Evolutionary conservation across 2,329 filamentous ascomycete species (phyloP).

Genomic region (Hypomyces perniciosus): DNA sequence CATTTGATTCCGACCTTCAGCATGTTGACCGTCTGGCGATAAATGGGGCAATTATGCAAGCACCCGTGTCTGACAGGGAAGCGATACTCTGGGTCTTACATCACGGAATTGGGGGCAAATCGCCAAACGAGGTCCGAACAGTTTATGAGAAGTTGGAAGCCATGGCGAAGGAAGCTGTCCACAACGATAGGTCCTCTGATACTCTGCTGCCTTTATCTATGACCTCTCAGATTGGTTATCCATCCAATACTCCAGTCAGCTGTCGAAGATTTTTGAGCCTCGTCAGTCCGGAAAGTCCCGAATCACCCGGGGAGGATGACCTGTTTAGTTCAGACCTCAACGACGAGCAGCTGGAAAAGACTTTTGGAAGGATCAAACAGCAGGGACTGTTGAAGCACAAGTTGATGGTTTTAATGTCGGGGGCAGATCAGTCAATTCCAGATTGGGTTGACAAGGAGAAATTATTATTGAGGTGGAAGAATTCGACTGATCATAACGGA

Average conservation of each 20-base stretch:
- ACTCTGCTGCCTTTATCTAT: conserved; percentile 27
- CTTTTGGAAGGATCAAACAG: conserved; percentile 46
- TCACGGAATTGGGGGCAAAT: conserved; percentile 24
- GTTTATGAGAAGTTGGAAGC: conserved; percentile 33
- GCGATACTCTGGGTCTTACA: conserved; percentile 35
- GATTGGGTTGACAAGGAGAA: conserved; percentile 37
- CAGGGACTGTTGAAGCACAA: conserved; percentile 31
- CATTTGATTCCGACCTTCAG: conserved; percentile 22
- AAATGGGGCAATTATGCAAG: conserved; percentile 58
- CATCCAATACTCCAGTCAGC: conserved; percentile 24
- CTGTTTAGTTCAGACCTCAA: conserved; percentile 57
- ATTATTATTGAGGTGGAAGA: conserved; percentile 36
- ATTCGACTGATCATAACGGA: conserved; percentile 31
- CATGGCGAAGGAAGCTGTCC: conserved; percentile 25
- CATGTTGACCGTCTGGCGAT: conserved; percentile 37
- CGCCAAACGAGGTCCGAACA: conserved; percentile 22
- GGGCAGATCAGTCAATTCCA: conserved; percentile 38
- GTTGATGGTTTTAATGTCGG: conserved; percentile 39
- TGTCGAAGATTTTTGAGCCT: conserved; percentile 38
- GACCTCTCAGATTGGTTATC: conserved; percentile 24
- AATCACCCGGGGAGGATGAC: conserved; percentile 52
- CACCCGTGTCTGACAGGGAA: conserved; percentile 57
- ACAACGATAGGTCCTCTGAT: conserved; percentile 19
- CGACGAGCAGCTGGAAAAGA: conserved; percentile 41
- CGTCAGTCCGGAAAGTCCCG: conserved; percentile 39